Evolutionary conservation across 441 rosid species (phyloP), one percentile per base, ranked within the genome.

Genomic region (Jatropha podagrica): DNA sequence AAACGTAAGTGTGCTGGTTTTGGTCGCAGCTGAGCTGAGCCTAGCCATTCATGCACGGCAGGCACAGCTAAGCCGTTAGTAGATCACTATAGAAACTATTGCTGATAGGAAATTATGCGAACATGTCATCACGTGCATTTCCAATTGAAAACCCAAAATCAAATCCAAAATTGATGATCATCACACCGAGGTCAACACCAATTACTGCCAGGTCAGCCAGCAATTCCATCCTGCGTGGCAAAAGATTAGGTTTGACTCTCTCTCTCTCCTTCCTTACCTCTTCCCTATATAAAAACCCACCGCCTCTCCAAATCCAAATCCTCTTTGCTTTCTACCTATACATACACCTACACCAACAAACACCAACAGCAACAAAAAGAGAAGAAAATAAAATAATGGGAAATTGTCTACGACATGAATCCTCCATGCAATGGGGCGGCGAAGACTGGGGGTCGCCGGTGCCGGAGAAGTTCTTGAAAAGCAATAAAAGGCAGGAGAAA

Each of bases 391-490:
- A 56, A 56, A 23, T 11, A 54, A 89, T 90, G 93, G 93, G 91
- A 13, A 89, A 89, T 73, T 89, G 93, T 80, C 10, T 89, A 42
- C 26, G 77, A 64, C 87, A 56, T 63, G 80, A 81, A 55, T 81
- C 88, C 23, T 59, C 81, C 40, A 49, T 76, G 76, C 83, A 79
- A 40, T 85, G 88, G 91, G 88, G 85, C 64, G 89, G 93, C 65
- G 90, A 89, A 6, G 87, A 86, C 74, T 88, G 90, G 93, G 81
- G 65, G 2, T 15, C 82, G 0, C 26, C 68, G 59, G 59, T 6
- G 37, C 42, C 55, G 7, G 72, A 54, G 38, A 46, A 56, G 11
- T 64, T 72, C 77, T 65, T 40, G 23, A 38, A 8, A 2, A 4
- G 5, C 23, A 48, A 46, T 12, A 54, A 4, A 18, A 26, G 26